Base-by-base conservation (phyloP, 1,284 basidiomycete genomes). In the Coriolopsis trogii region DNA sequence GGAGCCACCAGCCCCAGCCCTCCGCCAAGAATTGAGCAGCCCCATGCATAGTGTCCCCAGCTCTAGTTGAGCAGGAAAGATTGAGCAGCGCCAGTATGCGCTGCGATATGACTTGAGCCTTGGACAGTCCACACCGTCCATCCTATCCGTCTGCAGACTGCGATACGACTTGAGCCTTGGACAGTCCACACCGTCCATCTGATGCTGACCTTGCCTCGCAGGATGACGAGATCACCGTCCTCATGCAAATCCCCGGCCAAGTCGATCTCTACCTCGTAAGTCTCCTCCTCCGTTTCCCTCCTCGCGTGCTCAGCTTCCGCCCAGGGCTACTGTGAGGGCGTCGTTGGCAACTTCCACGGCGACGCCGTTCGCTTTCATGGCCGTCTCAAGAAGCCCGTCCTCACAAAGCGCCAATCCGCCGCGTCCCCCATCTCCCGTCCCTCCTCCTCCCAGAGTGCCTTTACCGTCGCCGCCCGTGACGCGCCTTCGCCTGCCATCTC, bases 331-430 rank as follows among this genome's bases (percentile, higher is more conserved):
- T 97, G 95, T 67, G 94, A 97, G 72, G 93, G 91, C 44, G 91
- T 96, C 40, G 87, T 96, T 2, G 94, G 94, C 13, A 81, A 85
- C 36, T 95, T 96, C 67, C 75, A 79, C 28, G 84, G 80, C 3
- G 64, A 71, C 12, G 75, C 88, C 57, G 91, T 96, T 10, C 77
- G 73, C 16, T 91, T 95, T 62, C 84, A 84, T 60, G 79, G 80
- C 3, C 88, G 85, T 57, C 79, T 94, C 60, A 94, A 94, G 73
- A 86, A 84, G 55, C 88, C 90, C 0, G 75, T 94, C 57, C 85
- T 87, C 75, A 79, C 87, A 2, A 88, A 88, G 65, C 81, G 89
- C 2, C 68, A 71, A 8, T 70, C 71, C 18, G 52, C 69, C 5
- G 57, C 66, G 39, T 56, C 62, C 24, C 61, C 69, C 7, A 54